A percentile compares a stretch with the other conserved stretches of the same genome.
These are phyloP conservation scores for Penicillium lividum DNA, from an alignment of 495 filamentous ascomycete species.

Conservation along the genomic window DNA sequence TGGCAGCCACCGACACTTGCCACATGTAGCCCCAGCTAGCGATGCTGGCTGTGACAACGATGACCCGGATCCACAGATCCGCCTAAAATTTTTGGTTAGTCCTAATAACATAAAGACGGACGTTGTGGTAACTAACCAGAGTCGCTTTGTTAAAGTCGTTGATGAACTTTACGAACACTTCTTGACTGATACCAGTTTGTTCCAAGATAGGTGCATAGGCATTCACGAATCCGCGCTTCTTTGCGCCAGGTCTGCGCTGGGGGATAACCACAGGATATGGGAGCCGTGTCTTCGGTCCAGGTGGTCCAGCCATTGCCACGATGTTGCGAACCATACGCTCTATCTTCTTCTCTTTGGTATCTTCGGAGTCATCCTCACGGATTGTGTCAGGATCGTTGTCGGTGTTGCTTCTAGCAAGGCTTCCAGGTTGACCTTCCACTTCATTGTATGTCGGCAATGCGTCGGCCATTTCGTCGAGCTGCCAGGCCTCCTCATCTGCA, in stretches of 20 bases:
- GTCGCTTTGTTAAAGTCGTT: slow-evolving; percentile 14
- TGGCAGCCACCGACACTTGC: slow-evolving; percentile 8
- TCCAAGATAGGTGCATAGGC: slow-evolving; percentile 14
- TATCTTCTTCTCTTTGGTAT: slow-evolving; percentile 8
- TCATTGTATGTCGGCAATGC: slow-evolving; percentile 1
- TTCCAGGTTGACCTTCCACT: background rate
- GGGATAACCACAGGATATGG: slow-evolving; percentile 29
- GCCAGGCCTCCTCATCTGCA: slow-evolving; percentile 20
- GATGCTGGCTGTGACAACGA: slow-evolving; percentile 12
- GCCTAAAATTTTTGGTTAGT: slow-evolving; percentile 3
- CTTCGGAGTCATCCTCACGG: background rate
- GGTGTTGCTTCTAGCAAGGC: background rate
- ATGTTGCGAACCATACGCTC: slow-evolving; percentile 16
- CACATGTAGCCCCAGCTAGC: slow-evolving; percentile 6
- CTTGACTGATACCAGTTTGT: slow-evolving; percentile 19
- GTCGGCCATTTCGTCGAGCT: slow-evolving; percentile 24
- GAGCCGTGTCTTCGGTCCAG: slow-evolving; percentile 9
- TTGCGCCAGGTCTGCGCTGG: slow-evolving; percentile 25
- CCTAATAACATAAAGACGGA: background rate
- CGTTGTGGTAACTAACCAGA: slow-evolving; percentile 7
- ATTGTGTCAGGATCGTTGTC: background rate
- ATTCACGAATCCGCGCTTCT: slow-evolving; percentile 22
- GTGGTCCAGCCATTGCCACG: slow-evolving; percentile 17
- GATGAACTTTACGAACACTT: slow-evolving; percentile 19
- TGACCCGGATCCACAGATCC: slow-evolving; percentile 15